phyloP scores from a whole-genome alignment of 1,284 basidiomycete genomes.

The Austroboletus niveus region DNA sequence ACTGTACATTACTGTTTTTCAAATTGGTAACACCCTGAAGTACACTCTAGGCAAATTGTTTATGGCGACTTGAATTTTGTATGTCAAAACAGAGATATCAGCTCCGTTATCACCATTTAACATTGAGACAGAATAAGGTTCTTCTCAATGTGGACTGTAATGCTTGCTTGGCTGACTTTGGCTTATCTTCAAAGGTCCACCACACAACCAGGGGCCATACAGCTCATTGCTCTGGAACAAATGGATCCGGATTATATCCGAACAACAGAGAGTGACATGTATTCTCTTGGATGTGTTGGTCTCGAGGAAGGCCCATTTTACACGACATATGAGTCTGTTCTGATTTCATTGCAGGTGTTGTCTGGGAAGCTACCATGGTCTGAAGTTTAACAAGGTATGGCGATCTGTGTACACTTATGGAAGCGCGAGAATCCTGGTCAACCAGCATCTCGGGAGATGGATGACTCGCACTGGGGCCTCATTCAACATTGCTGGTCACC shows the following conservation, averaged over 20 bases:
- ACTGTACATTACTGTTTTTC: background rate
- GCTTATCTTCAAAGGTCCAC: constrained; percentile 9
- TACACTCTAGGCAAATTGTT: background rate
- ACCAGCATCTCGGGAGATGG: constrained; percentile 1
- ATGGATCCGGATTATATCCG: background rate
- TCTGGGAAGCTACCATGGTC: constrained; percentile 11
- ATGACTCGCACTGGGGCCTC: constrained; percentile 3
- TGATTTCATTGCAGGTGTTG: constrained; percentile 2
- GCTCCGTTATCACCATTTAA: background rate
- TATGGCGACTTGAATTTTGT: background rate
- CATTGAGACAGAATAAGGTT: constrained; percentile 9
- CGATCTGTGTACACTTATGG: background rate
- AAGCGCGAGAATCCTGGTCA: background rate
- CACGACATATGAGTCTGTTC: background rate
- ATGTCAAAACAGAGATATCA: background rate
- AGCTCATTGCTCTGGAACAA: constrained; percentile 9
- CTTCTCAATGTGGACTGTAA: constrained; percentile 12
- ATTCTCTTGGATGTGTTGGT: constrained; percentile 12
- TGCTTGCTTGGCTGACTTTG: constrained; percentile 2
- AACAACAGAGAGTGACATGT: constrained; percentile 10
- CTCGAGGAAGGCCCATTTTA: constrained; percentile 3
- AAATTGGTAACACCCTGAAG: background rate
- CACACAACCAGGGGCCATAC: constrained; percentile 9
- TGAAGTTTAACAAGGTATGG: background rate
- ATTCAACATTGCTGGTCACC: constrained; percentile 5